Evolutionary conservation across 345 rosid species (phyloP).

Genomic region (Eucalyptus tenuipes): DNA sequence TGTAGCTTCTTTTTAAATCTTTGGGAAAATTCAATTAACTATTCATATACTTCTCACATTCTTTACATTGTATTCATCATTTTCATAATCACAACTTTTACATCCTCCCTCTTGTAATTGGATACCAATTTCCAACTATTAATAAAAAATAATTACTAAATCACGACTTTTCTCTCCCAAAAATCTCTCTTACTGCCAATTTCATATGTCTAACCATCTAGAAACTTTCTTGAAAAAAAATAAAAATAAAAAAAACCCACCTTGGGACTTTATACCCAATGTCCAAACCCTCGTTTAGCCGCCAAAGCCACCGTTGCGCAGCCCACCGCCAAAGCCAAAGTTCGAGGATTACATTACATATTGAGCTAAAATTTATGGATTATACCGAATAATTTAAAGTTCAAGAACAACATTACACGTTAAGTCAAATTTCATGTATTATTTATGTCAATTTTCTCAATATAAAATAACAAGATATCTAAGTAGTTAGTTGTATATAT

Average conservation of each 20-base stretch:
- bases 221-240: not conserved
- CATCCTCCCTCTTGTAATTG: not conserved
- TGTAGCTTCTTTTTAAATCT: not conserved
- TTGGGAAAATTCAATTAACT: not conserved
- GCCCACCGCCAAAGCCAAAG: not conserved
- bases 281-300: not conserved
- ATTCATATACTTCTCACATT: not conserved
- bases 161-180: not conserved
- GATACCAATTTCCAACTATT: not conserved
- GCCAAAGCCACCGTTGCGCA: not conserved
- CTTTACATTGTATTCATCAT: not conserved
- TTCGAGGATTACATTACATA: rapidly evolving
- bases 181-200: not conserved
- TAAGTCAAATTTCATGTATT: rapidly evolving
- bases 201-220: not conserved
- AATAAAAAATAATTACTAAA: not conserved
- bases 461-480: no score
- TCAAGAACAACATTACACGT: no score
- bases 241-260: no score
- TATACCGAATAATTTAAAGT: no score
- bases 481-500: no score
- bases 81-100: not conserved
- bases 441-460: not conserved
- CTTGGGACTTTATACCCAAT: not conserved
- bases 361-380: rapidly evolving